Evolutionary conservation across 306 rosid species (phyloP).

Genomic region (Chamaecrista fasciculata): DNA sequence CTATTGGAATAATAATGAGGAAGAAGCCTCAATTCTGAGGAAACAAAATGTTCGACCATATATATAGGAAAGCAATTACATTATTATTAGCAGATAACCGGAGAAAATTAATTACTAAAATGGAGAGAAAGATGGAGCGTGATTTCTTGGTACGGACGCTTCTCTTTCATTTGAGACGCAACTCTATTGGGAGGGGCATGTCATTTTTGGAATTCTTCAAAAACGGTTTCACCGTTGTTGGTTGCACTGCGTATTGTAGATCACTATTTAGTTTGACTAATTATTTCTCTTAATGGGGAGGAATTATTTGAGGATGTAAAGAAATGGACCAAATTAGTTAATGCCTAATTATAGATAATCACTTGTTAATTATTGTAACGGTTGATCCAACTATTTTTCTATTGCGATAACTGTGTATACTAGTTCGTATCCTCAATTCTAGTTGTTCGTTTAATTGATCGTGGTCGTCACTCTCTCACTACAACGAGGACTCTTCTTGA

Average conservation of each 20-base stretch:
- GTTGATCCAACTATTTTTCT: background rate
- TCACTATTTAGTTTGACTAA: background rate
- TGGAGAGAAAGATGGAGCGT: conserved; percentile 15
- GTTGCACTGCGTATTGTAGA: conserved; percentile 15
- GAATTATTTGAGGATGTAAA: conserved; percentile 7
- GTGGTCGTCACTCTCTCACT: background rate
- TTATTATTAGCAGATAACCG: background rate
- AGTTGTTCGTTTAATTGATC: background rate
- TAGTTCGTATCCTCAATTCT: background rate
- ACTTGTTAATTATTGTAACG: background rate
- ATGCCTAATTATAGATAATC: conserved; percentile 25
- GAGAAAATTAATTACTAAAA: background rate
- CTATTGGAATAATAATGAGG: conserved; percentile 32
- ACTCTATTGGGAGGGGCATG: conserved; percentile 15
- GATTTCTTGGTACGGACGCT: conserved; percentile 54
- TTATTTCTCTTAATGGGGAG: background rate
- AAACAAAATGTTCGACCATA: conserved; percentile 21
- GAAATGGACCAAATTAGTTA: conserved; percentile 21
- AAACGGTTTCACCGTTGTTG: conserved; percentile 37
- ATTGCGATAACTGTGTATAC: background rate
- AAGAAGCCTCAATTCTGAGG: conserved; percentile 45
- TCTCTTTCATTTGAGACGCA: conserved; percentile 45
- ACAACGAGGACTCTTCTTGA: background rate
- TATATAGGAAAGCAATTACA: conserved; percentile 26
- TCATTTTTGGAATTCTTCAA: conserved; percentile 27